Base-by-base conservation (phyloP, 1,284 basidiomycete species). In the Rhizopogon hawkerae region DNA sequence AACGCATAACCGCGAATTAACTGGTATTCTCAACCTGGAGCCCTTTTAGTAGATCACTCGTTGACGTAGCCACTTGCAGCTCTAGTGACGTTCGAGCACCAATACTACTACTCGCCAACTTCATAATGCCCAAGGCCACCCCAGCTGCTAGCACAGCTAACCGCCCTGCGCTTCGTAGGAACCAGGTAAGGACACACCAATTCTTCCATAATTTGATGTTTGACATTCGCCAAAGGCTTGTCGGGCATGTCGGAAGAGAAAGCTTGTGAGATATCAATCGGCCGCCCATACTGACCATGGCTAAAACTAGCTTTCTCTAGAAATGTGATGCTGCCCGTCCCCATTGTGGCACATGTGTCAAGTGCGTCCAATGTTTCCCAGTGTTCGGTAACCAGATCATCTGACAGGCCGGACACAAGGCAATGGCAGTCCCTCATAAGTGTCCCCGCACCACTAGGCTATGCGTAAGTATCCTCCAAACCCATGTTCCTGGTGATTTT, bases 311-410 rank as follows among this genome's bases (percentile, higher is more conserved):
- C 5, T 47, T 46, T 46, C 36, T 52, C 43, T 58, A 89, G 86
- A 89, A 87, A 85, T 89, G 86, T 57, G 87, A 89, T 64, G 86
- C 86, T 38, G 76, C 80, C 42, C 78, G 88, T 52, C 86, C 86
- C 8, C 85, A 89, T 61, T 90, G 87, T 63, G 76, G 81, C 36
- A 89, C 87, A 41, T 90, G 87, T 60, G 76, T 87, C 49, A 89
- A 85, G 83, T 88, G 60, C 58, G 80, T 73, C 36, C 13, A 34
- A 44, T 48, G 38, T 44, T 44, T 46, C 31, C 41, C 48, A 23
- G 50, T 44, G 48, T 50, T 53, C 26, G 51, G 47, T 41, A 24
- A 24, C 37, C 41, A 41, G 54, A 38, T 35, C 8, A 29, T 13
- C 29, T 43, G 29, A 43, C 11, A 21, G 8, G 0, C 11, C 14